phyloP scores from a whole-genome alignment of 2,329 filamentous ascomycete genomes.

The Magnaporthiopsis incrustans region DNA sequence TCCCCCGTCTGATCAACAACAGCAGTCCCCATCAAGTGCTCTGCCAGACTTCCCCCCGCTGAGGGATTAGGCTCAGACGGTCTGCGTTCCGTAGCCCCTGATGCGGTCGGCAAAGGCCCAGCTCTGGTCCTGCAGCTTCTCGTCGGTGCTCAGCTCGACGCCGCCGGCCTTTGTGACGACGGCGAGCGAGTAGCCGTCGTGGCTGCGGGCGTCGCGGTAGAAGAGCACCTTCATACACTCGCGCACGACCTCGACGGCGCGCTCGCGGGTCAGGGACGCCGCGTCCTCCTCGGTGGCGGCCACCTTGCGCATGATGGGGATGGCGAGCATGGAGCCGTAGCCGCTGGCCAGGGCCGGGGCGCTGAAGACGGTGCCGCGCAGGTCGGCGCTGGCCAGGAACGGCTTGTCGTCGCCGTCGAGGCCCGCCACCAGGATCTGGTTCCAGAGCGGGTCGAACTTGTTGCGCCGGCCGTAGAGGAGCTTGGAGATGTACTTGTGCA shows the following conservation, averaged over 20 bases:
- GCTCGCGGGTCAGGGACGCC: conserved; percentile 62
- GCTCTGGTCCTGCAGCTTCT: conserved; percentile 90
- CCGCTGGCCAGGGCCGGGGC: conserved; percentile 86
- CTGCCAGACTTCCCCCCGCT: too few species aligned
- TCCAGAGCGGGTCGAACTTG: conserved; percentile 97
- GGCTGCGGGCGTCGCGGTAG: conserved; percentile 89
- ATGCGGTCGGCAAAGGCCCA: conserved; percentile 97
- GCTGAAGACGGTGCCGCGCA: conserved; percentile 86
- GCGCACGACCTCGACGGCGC: conserved; percentile 73
- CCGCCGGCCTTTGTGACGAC: conserved; percentile 83
- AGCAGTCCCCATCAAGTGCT: background rate
- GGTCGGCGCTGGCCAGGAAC: conserved; percentile 85
- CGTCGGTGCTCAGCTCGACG: conserved; percentile 75
- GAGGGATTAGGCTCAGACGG: conserved; percentile 30
- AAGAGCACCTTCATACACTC: conserved; percentile 98
- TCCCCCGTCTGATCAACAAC: background rate
- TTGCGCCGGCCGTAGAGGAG: conserved; percentile 91
- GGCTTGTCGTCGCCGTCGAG: conserved; percentile 72
- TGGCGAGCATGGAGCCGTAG: conserved; percentile 85
- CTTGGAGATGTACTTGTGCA: conserved; percentile 94
- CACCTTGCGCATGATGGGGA: conserved; percentile 78
- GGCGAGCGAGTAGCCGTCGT: conserved; percentile 87
- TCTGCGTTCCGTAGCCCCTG: conserved; percentile 88
- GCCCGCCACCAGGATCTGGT: conserved; percentile 84
- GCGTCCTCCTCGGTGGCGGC: conserved; percentile 79